Base-by-base conservation (phyloP, 495 filamentous ascomycete genomes). In the Penicillium paradoxum region DNA sequence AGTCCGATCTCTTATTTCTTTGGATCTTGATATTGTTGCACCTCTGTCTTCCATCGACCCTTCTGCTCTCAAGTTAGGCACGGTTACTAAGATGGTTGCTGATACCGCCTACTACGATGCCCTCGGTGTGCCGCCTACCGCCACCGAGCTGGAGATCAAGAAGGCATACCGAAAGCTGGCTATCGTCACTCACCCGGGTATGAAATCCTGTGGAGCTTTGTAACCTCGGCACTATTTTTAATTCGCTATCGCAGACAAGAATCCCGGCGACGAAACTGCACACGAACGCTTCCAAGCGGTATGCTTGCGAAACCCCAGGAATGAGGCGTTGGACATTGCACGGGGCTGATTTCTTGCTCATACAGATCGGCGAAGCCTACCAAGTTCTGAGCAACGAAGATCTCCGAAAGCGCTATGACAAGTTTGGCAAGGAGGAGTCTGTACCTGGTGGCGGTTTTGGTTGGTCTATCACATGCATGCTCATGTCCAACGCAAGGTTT, bases 141-240 rank as follows among this genome's bases (percentile, higher is more conserved):
- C 93, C 15, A 87, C 90, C 49, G 90, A 95, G 66, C 84, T 97
- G 7, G 95, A 99, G 57, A 97, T 99, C 73, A 99, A 99, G 77
- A 97, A 97, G 73, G 93, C 93, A n/a, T 99, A 99, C 70, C 81
- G 93, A 54, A 97, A 91, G 71, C 85, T 93, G 27, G 93, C 93
- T 40, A 96, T 99, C 59, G 77, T 79, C 51, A 83, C 85, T 52
- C 84, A 87, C 60, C 84, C 84, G n/a, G 81, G 81, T 84, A 70
- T 27, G 68, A 1, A 10, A 2, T 1, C 6, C 3, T 32, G 6
- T 22, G 11, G 6, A 9, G 5, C 13, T 46, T n/a, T 6, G 2
- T 42, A 19, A 11, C 29, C 4, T 5, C 8, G 18, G 4, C 19
- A 32, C 6, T 4, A 0, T 40, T 14, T 32, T 27, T 51, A 42